These are phyloP conservation scores for Penicillium sp. DNA, from an alignment of 2,329 filamentous ascomycete species.

Conservation along the genomic window DNA sequence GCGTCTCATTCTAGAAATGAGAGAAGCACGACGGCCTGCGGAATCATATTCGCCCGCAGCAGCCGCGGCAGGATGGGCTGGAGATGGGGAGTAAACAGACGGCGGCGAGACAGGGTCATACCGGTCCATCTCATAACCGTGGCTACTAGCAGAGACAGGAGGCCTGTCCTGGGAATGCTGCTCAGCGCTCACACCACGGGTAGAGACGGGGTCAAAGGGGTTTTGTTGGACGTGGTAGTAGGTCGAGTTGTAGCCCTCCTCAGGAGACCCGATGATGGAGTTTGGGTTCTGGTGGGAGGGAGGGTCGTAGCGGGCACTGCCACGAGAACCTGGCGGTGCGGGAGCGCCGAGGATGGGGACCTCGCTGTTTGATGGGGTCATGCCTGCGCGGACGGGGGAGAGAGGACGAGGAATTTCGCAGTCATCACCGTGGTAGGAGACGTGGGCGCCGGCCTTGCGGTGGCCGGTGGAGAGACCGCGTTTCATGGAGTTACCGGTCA, in stretches of 20 bases:
- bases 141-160: no score
- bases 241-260: conserved; percentile 18
- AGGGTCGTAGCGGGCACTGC: conserved; percentile 26
- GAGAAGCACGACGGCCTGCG: conserved; percentile 10
- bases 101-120: conserved; percentile 76
- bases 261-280: conserved; percentile 21
- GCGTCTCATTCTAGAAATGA: conserved; percentile 15
- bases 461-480: conserved; percentile 47
- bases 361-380: conserved; percentile 26
- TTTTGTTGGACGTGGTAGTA: conserved; percentile 19
- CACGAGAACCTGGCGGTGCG: conserved; percentile 25
- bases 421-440: conserved; percentile 20
- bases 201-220: conserved; percentile 20
- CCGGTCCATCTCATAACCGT: conserved; percentile 33
- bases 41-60: background rate
- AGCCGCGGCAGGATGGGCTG: conserved; percentile 4
- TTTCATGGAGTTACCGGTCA: conserved; percentile 23
- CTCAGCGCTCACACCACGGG: conserved; percentile 4
- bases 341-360: conserved; percentile 34
- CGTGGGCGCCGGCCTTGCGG: conserved; percentile 35
- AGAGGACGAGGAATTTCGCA: conserved; percentile 16
- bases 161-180: conserved; percentile 56
- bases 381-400: conserved; percentile 21
- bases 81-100: conserved; percentile 74
- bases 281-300: conserved; percentile 12